These are phyloP conservation scores for Sordariomycetes sp. DNA, from an alignment of 2,329 filamentous ascomycete species.

Conservation along the genomic window DNA sequence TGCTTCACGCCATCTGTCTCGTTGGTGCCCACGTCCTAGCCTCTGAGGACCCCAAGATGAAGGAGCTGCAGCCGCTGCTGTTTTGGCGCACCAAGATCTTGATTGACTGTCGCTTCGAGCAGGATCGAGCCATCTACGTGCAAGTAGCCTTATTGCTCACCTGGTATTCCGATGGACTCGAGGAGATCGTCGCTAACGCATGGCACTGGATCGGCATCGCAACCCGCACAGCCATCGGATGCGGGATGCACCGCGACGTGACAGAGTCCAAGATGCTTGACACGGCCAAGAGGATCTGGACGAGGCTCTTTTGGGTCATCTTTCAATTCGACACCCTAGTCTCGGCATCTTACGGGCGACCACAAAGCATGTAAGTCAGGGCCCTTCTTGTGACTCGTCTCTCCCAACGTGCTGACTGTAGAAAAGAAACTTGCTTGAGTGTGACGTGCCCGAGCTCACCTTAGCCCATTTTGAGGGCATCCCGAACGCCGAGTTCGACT, in stretches of 20 bases:
- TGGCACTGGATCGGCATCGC: conserved; percentile 44
- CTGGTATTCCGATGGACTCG: conserved; percentile 45
- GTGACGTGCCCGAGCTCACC: conserved; percentile 34
- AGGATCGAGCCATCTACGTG: conserved; percentile 42
- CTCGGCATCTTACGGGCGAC: conserved; percentile 34
- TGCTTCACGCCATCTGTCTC: conserved; percentile 40
- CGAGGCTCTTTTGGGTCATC: conserved; percentile 29
- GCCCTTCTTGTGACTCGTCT: not conserved
- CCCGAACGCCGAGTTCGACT: conserved; percentile 26
- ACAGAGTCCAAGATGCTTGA: conserved; percentile 16
- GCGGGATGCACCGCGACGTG: conserved; percentile 39
- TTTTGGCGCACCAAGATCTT: conserved; percentile 43
- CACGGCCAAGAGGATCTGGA: conserved; percentile 23
- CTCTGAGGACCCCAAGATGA: conserved; percentile 27
- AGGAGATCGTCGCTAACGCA: conserved; percentile 44
- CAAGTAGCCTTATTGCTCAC: conserved; percentile 44
- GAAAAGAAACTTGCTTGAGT: conserved; percentile 35
- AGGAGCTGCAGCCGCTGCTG: conserved; percentile 31
- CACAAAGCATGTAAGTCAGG: conserved; percentile 35
- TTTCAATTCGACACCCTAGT: conserved; percentile 28
- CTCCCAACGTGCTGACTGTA: not conserved
- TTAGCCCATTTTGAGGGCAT: conserved; percentile 33
- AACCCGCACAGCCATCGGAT: conserved; percentile 38
- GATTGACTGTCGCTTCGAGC: conserved; percentile 42
- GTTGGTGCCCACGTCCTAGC: conserved; percentile 41